phyloP scores from a whole-genome alignment of 306 rosid genomes.

The cucumber (Cucumis sativus) region DNA sequence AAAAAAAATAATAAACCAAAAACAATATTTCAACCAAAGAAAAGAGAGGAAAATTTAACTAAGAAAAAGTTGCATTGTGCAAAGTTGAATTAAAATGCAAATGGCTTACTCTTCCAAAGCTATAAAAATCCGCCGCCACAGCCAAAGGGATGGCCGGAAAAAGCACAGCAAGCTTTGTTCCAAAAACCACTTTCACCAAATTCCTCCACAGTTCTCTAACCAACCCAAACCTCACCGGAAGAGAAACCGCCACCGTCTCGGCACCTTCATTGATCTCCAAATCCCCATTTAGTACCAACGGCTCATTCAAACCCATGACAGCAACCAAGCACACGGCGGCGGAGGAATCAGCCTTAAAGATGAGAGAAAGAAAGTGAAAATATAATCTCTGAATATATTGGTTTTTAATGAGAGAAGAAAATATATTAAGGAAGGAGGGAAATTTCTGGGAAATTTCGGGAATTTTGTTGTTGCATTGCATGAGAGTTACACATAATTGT shows the following conservation, averaged over 20 bases:
- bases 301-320: background rate
- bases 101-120: constrained; percentile 53
- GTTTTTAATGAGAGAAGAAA: background rate
- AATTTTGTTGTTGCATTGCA: background rate
- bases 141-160: constrained; percentile 69
- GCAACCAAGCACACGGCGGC: background rate
- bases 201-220: constrained; percentile 13
- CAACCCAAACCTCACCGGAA: background rate
- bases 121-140: constrained; percentile 30
- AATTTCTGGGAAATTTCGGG: background rate
- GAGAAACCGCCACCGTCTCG: background rate
- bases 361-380: background rate
- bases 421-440: background rate
- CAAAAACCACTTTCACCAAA: constrained; percentile 53
- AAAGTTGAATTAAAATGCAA: background rate
- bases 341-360: background rate
- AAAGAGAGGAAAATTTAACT: too few relatives aligned
- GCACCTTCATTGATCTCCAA: background rate
- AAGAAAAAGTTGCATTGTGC: too few relatives aligned
- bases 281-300: background rate
- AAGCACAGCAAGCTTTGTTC: constrained; percentile 62
- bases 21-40: too few relatives aligned
- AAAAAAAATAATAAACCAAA: too few relatives aligned
- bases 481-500: background rate
- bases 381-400: background rate